Base-by-base conservation (phyloP, 2,329 filamentous ascomycete genomes). In the Clonostachys rosea region DNA sequence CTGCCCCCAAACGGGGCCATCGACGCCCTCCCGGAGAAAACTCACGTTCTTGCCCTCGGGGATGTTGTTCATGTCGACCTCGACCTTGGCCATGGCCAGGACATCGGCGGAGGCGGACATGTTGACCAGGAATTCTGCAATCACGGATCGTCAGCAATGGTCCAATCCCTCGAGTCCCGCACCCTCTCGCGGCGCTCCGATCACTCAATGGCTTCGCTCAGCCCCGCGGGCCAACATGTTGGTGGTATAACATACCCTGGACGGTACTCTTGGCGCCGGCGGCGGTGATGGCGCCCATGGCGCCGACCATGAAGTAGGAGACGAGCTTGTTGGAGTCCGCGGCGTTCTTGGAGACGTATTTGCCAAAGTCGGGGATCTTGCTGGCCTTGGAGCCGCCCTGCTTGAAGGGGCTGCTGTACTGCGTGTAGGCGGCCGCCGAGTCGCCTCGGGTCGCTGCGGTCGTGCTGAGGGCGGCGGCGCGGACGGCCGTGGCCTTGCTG, bases 71-170 rank as follows among this genome's bases (percentile, higher is more conserved):
- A 99, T 87, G 71, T 96, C 90, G 60, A 99, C 87, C 79, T 99
- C 94, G 60, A 99, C 94, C 86, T 99, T 99, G 72, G 94, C 94
- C 85, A 96, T 95, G 68, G 95, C 94, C 75, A 99, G 76, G 66
- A 99, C 91, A 66, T 99, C 94, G 73, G 94, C 94, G 52, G 94
- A 99, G 54, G 94, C 94, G 63, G 92, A 95, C 95, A 99, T 97
- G 84, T 96, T 99, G 78, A 96, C 90, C 56, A 99, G 82, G 83
- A 99, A 99, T 76, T 99, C 94, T 99, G 73, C 48, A 40, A 40
- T 44, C 44, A 49, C 52, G 42, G 43, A 52, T 58, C 46, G 54
- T 59, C 56, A 65, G 65, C 50, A 57, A 59, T 54, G 53, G 55
- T 54, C 56, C 58, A 59, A 61, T 39, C 36, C 17, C 12, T 18